Evolutionary conservation across 148 eudicot genomes (phyloP).

Genomic region (Vaccinium vitisidaea): DNA sequence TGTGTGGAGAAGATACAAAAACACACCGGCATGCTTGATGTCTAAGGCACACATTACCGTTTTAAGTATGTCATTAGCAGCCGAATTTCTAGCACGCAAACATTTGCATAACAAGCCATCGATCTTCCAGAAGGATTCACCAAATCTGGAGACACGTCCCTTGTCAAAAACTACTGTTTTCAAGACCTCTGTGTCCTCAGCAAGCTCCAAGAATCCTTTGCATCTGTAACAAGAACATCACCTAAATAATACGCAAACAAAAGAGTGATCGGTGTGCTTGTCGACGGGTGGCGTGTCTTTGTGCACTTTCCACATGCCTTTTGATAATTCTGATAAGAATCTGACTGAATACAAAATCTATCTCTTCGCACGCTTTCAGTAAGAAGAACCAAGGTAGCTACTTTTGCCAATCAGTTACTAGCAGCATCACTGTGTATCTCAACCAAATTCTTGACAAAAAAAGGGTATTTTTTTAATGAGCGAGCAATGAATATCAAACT

Average conservation of each 20-base stretch:
- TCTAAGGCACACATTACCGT: constrained; percentile 2
- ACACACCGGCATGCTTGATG: too few species aligned
- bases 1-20: neutral
- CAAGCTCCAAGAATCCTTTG: constrained; percentile 11
- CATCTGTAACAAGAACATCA: constrained; percentile 10
- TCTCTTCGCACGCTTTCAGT: neutral
- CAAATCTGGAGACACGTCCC: neutral
- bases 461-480: too few species aligned
- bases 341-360: neutral
- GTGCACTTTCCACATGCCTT: constrained; percentile 10
- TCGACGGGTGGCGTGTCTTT: neutral
- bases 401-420: too few species aligned
- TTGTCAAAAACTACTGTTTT: constrained; percentile 15
- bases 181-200: constrained; percentile 5
- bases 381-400: too few species aligned
- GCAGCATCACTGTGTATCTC: too few species aligned
- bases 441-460: too few species aligned
- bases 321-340: neutral
- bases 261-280: too few species aligned
- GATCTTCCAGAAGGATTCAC: constrained; percentile 7
- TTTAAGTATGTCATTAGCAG: constrained; percentile 1
- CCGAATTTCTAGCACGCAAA: constrained; percentile 2
- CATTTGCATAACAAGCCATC: constrained; percentile 15
- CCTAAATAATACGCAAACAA: neutral
- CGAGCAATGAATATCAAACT: too few species aligned